A percentile compares a stretch with the other conserved stretches of the same genome.
Conservation (phyloP, 495 filamentous ascomycete genomes). For the Jackrogersella minutella region DNA sequence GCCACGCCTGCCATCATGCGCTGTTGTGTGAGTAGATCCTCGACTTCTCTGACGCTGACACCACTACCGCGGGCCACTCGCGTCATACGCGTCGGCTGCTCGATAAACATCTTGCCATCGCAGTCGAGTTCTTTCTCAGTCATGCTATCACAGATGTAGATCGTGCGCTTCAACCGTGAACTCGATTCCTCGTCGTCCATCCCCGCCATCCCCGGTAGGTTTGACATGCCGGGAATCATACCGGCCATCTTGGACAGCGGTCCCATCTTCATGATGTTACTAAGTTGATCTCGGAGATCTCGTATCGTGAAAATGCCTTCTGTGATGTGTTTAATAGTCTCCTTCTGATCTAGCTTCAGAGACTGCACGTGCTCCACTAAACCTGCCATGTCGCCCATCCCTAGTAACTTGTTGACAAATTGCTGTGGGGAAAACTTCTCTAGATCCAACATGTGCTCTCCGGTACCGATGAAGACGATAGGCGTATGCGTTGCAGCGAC, state of each 20-base stretch:
- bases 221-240: constrained; percentile 95
- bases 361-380: constrained; percentile 96
- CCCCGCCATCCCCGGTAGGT: constrained; percentile 78
- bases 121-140: constrained; percentile 92
- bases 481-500: constrained; percentile 96
- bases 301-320: constrained; percentile 96
- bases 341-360: constrained; percentile 96
- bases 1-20: constrained; percentile 99
- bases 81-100: constrained; percentile 94
- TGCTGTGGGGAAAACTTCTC: constrained; percentile 90
- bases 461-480: constrained; percentile 97
- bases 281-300: constrained; percentile 92
- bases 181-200: constrained; percentile 97
- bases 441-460: constrained; percentile 95
- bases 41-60: constrained; percentile 91
- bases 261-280: constrained; percentile 99
- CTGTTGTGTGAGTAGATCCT: constrained; percentile 97
- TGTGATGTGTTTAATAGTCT: constrained; percentile 97
- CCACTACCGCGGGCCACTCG: constrained; percentile 88
- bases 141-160: constrained; percentile 99
- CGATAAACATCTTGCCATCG: constrained; percentile 92
- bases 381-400: constrained; percentile 97
- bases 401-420: constrained; percentile 89
- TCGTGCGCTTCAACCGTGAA: constrained; percentile 94
- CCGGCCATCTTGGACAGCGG: constrained; percentile 96